Evolutionary conservation across 176 grass and related monocot genomes (phyloP).

Genomic region (Cymbopogon citratus): DNA sequence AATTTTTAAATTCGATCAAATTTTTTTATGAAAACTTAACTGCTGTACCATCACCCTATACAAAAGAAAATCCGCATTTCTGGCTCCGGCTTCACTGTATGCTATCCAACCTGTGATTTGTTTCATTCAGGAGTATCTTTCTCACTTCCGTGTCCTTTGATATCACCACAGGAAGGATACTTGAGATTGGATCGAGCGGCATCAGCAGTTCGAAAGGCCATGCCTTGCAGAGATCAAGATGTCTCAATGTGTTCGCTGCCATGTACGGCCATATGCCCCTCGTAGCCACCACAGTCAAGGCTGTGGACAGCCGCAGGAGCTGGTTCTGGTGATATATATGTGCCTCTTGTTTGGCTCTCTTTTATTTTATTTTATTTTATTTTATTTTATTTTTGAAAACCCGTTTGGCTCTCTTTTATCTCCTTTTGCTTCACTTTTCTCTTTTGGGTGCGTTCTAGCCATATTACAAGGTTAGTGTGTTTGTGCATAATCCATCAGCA

Average conservation of each 20-base stretch:
- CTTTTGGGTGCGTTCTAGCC: conserved; percentile 20
- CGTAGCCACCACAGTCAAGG: conserved; percentile 66
- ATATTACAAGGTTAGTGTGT: conserved; percentile 21
- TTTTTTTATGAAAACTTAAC: too few species aligned
- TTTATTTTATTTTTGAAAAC: too few species aligned
- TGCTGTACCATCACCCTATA: too few species aligned
- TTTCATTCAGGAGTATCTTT: neutral
- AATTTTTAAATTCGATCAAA: too few species aligned
- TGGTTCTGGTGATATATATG: conserved; percentile 69
- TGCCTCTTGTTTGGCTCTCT: neutral
- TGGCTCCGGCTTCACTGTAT: neutral
- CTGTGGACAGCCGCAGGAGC: conserved; percentile 59
- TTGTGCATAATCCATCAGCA: conserved; percentile 35
- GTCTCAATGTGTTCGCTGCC: conserved; percentile 63
- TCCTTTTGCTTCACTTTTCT: neutral
- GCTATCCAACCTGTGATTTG: neutral
- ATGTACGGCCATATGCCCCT: conserved; percentile 85
- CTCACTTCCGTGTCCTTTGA: neutral
- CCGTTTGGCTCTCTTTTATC: neutral
- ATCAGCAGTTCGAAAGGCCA: conserved; percentile 86
- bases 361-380: too few species aligned
- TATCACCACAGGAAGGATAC: conserved; percentile 65
- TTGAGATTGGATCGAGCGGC: conserved; percentile 80
- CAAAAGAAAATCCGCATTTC: too few species aligned
- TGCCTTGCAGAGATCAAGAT: conserved; percentile 50